Evolutionary conservation across 2,329 filamentous ascomycete species (phyloP), one percentile per base, ranked within the genome.

Genomic region (Trichoderma hamatum): DNA sequence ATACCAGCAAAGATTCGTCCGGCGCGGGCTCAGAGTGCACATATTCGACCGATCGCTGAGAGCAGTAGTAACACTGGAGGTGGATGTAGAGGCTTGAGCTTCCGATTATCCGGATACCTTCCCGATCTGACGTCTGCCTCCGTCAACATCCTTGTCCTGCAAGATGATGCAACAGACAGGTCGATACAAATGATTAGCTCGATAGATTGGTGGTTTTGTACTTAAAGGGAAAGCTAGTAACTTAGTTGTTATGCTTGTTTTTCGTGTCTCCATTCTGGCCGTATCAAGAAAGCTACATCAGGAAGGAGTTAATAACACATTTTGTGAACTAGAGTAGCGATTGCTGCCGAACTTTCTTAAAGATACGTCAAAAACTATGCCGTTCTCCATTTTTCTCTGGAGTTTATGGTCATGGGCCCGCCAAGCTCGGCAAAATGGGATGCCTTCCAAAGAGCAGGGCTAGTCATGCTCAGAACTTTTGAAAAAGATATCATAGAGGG

Each of bases 31-130:
- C 9, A 24, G 19, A 55, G 32, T 26, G 49, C 32, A 36, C 5
- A 43, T 24, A 43, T 63, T 52, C 11, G 46, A 36, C 30, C 46
- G 28, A 32, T 49, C 16, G 32, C n/a, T 52, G 34, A 55, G 21
- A 30, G 59, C 19, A 30, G 34, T 2, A 43, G 62, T 65, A 55
- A 16, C 36, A 46, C 19, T 56, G 24, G 34, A 13, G 19, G 63
- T 66, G 63, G 63, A 32, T 24, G n/a, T 14, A 24, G 5, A 32
- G 21, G 7, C n/a, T 21, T 30, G 30, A 16, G 19, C 63, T 58
- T 66, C 63, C 63, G 63, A 66, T 49, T 66, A 66, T 58, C 63
- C 63, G 63, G 52, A 66, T 56, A 66, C 63, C 63, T 66, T 66
- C 63, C 63, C 52, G 63, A 58, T 66, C n/a, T 66, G 52, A 66